Base-by-base conservation (phyloP, 208 protist species). In the Leishmania mexicana region DNA sequence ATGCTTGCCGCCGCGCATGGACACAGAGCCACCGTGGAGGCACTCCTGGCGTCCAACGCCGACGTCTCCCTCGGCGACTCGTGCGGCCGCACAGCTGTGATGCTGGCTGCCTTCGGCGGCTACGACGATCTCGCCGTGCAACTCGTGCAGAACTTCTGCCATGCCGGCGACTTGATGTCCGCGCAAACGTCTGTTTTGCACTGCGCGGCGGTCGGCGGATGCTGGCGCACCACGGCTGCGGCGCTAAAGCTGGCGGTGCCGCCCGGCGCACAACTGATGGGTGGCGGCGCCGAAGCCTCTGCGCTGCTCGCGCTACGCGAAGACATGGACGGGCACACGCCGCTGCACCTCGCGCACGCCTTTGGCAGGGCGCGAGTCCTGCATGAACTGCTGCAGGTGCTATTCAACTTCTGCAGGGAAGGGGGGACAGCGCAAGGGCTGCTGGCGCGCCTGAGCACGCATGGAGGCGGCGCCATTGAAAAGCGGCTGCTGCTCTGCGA, bases 101-200 rank as follows among this genome's bases (percentile, higher is more conserved):
- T 96, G 90, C 81, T 89, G 38, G 93, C 95, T 11, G 91, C 90
- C 2, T 76, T 85, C 19, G 42, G 67, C 40, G 93, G 93, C 11
- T 89, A 95, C 85, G 91, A 96, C 77, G 67, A 89, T 40, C 78
- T 98, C 6, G 95, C 93, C 28, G 40, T 85, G 35, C 85, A 90
- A 19, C 70, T 97, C 49, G 89, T 86, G 53, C 87, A 92, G 70
- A 78, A 93, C 87, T 96, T 94, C 72, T 85, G 79, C 76, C 84
- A 80, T 53, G 67, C 83, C 3, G 75, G 78, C 17, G 85, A 92
- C 54, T 75, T 95, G 40, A 87, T 87, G 31, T 85, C 83, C 3
- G 58, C 81, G n/a, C 83, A 87, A 64, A 95, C 89, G 31, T 91
- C 94, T 31, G 73, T 95, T 40, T 79, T 97, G 85, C 94, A 97